Percentiles rank a stretch among this genome's conserved stretches.
Conservation (phyloP, 768 basidiomycete species). For the Crepidotus variabilis region DNA sequence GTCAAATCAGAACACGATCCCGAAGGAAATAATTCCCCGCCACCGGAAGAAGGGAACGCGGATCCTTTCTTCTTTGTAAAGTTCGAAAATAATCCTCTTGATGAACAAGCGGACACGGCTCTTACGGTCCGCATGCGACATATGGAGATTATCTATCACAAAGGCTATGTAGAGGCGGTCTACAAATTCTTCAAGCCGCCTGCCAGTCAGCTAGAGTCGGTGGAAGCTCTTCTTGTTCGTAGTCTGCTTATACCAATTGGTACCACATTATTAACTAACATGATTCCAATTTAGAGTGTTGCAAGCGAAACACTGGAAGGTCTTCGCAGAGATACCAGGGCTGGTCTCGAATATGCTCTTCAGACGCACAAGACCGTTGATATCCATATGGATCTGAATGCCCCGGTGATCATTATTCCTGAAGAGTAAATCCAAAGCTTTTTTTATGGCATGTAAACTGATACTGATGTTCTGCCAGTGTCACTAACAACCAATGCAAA, state of each 20-base stretch:
- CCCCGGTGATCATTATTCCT: slow-evolving; percentile 95
- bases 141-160: slow-evolving; percentile 96
- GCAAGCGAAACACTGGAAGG: slow-evolving; percentile 94
- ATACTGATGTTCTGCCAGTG: slow-evolving; percentile 36
- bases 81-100: slow-evolving; percentile 89
- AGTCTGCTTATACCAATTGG: background rate
- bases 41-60: slow-evolving; percentile 14
- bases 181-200: slow-evolving; percentile 92
- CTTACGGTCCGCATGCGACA: slow-evolving; percentile 88
- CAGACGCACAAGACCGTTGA: slow-evolving; percentile 95
- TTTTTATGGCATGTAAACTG: background rate
- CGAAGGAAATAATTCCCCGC: slow-evolving; percentile 7
- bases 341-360: slow-evolving; percentile 90
- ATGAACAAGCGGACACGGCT: slow-evolving; percentile 87
- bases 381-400: slow-evolving; percentile 94
- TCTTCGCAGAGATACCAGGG: slow-evolving; percentile 88
- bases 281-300: slow-evolving; percentile 51
- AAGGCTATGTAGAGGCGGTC: slow-evolving; percentile 89
- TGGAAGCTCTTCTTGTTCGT: slow-evolving; percentile 84
- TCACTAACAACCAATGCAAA: slow-evolving; percentile 72
- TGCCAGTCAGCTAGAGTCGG: slow-evolving; percentile 90
- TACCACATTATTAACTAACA: slow-evolving; percentile 6
- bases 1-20: slow-evolving; percentile 36
- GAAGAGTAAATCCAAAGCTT: slow-evolving; percentile 63
- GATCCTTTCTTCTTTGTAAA: slow-evolving; percentile 80